A percentile compares a stretch with the other conserved stretches of the same genome.
phyloP scores from a whole-genome alignment of 371 early-diverging fungal species.

The Apophysomyces variabilis region DNA sequence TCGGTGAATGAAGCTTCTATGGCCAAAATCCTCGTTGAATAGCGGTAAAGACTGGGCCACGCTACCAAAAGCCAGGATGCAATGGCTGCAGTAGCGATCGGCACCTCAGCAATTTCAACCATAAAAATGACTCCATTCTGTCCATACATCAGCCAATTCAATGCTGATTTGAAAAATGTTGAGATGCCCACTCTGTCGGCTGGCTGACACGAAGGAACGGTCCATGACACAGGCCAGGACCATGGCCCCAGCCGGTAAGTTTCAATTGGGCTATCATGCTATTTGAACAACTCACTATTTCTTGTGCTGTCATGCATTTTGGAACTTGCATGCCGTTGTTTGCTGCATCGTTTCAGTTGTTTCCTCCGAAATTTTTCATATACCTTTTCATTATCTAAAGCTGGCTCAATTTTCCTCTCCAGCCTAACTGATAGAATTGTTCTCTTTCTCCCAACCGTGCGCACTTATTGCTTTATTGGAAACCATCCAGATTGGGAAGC shows the following conservation, averaged over 20 bases:
- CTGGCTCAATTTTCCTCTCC: too few species aligned
- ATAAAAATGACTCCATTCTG: not conserved
- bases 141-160: constrained; percentile 1
- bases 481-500: too few species aligned
- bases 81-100: not conserved
- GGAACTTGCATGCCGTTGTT: too few species aligned
- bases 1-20: not conserved
- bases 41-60: not conserved
- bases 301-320: too few species aligned
- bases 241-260: not conserved
- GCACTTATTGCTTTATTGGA: too few species aligned
- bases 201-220: constrained; percentile 2
- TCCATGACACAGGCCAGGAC: not conserved
- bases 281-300: too few species aligned
- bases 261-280: too few species aligned
- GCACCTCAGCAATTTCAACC: not conserved
- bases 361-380: too few species aligned
- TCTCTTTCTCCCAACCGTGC: too few species aligned
- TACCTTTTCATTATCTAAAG: not conserved
- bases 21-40: not conserved
- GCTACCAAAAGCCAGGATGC: not conserved
- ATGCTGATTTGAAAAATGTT: not conserved
- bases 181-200: not conserved
- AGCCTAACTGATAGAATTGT: too few species aligned
- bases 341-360: too few species aligned